These are phyloP conservation scores for Hypsizygus marmoreus DNA, from an alignment of 768 basidiomycete genomes.

Conservation along the genomic window DNA sequence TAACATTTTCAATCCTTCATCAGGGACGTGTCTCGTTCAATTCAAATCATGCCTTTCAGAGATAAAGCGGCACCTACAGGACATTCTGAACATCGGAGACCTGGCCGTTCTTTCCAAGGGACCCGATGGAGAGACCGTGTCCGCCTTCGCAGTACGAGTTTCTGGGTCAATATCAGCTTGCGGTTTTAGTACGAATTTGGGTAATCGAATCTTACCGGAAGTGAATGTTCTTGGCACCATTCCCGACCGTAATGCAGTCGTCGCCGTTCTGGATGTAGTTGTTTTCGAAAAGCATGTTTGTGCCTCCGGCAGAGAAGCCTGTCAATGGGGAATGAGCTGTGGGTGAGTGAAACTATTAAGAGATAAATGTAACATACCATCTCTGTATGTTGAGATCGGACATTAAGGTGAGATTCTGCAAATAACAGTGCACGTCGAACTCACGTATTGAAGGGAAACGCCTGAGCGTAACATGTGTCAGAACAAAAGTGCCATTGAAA, in stretches of 20 bases:
- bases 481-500: not conserved
- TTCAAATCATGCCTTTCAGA: not conserved
- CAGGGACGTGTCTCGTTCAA: not conserved
- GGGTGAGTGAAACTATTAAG: not conserved
- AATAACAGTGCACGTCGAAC: constrained; percentile 16
- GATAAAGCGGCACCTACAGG: constrained; percentile 37
- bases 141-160: constrained; percentile 58
- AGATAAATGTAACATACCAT: constrained; percentile 30
- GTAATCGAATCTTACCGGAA: constrained; percentile 35
- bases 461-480: constrained; percentile 26
- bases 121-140: constrained; percentile 62
- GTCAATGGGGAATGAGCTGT: not conserved
- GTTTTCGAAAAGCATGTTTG: constrained; percentile 58
- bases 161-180: constrained; percentile 24
- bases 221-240: constrained; percentile 54
- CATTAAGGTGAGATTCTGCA: too few species aligned
- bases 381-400: too few species aligned
- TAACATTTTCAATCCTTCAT: constrained; percentile 43
- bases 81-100: constrained; percentile 60
- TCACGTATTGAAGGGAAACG: constrained; percentile 65
- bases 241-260: constrained; percentile 62
- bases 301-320: constrained; percentile 59
- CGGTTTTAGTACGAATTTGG: not conserved
- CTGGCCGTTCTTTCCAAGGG: constrained; percentile 43
- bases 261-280: constrained; percentile 62